Conservation (phyloP, 768 basidiomycete genomes). For the Leccinum broughii region DNA sequence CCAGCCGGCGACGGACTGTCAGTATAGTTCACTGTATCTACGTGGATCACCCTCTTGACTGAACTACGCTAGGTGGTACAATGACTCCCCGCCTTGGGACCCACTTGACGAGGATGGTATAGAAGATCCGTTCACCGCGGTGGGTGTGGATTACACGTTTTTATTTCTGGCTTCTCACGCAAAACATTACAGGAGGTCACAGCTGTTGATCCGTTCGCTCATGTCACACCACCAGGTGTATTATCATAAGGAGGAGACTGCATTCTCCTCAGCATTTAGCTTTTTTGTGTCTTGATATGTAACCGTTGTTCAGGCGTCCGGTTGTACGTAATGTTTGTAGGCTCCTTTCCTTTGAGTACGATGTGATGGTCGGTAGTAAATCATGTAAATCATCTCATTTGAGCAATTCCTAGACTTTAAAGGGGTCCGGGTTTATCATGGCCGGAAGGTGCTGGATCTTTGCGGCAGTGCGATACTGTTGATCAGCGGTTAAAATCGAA, state of each 20-base stretch:
- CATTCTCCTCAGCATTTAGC: background rate
- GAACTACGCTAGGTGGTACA: constrained; percentile 27
- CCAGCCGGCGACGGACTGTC: no score
- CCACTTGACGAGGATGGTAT: constrained; percentile 31
- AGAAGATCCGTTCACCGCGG: constrained; percentile 21
- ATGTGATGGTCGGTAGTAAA: background rate
- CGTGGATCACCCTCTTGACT: no score
- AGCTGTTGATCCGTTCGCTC: constrained; percentile 15
- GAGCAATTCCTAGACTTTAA: background rate
- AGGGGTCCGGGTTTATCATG: no score
- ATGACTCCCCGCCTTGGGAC: constrained; percentile 25
- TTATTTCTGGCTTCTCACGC: background rate
- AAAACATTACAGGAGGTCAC: constrained; percentile 4
- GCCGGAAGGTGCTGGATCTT: no score
- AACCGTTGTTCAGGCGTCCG: background rate
- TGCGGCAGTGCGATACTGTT: no score
- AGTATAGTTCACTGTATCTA: no score
- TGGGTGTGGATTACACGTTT: constrained; percentile 3
- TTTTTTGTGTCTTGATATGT: background rate
- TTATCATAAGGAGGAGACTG: background rate
- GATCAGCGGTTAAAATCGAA: no score
- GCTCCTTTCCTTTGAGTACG: background rate
- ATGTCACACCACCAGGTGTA: background rate
- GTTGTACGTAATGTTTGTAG: background rate
- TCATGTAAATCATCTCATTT: background rate